phyloP scores from a whole-genome alignment of 306 rosid genomes.

The Delonix regia region DNA sequence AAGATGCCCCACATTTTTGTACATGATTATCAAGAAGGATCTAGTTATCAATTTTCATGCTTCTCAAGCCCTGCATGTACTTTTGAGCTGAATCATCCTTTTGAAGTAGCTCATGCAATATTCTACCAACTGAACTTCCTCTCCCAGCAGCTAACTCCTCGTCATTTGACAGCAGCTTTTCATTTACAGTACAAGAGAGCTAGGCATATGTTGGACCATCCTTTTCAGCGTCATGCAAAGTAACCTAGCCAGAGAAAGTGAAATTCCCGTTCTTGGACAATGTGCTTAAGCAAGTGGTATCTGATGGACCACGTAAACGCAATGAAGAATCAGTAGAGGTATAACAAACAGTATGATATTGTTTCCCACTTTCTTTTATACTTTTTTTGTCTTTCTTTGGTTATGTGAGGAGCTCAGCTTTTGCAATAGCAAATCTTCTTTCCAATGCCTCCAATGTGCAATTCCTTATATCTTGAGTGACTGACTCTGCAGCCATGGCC shows the following conservation, averaged over 20 bases:
- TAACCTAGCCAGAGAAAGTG: conserved; percentile 49
- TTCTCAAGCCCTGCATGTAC: conserved; percentile 78
- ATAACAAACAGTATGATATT: conserved; percentile 16
- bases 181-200: conserved; percentile 54
- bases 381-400: conserved; percentile 49
- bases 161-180: conserved; percentile 57
- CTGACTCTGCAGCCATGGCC: conserved; percentile 56
- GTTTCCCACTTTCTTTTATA: conserved; percentile 31
- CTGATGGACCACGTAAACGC: conserved; percentile 28
- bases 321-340: conserved; percentile 37
- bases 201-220: conserved; percentile 55
- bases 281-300: conserved; percentile 18
- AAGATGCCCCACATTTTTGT: conserved; percentile 45
- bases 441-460: conserved; percentile 81
- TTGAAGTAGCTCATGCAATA: conserved; percentile 65
- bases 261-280: conserved; percentile 55
- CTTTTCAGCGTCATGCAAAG: conserved; percentile 58
- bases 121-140: conserved; percentile 55
- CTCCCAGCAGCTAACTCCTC: conserved; percentile 45
- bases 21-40: conserved; percentile 79
- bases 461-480: conserved; percentile 56
- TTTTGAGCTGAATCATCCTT: conserved; percentile 70
- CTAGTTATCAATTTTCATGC: conserved; percentile 62
- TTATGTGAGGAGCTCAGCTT: conserved; percentile 55
- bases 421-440: conserved; percentile 66